phyloP scores from a whole-genome alignment of 345 rosid genomes.

The Eutrema heterophyllum region DNA sequence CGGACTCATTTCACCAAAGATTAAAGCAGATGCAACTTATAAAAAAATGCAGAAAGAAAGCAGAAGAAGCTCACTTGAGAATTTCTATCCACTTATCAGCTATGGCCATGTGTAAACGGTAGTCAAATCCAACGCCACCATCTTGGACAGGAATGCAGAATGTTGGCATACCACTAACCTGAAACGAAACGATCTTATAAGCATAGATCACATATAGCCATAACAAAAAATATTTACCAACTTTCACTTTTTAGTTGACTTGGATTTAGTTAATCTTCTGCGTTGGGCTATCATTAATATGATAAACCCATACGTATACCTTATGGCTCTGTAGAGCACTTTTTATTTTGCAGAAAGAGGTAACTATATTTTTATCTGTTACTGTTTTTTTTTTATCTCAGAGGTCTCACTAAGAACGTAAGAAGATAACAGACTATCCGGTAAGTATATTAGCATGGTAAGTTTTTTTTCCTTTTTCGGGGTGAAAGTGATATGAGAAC shows the following conservation, averaged over 20 bases:
- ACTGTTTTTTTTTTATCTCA: too few relatives aligned
- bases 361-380: too few relatives aligned
- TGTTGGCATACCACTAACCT: conserved; percentile 99
- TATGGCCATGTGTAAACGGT: conserved; percentile 94
- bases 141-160: conserved; percentile 82
- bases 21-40: background rate
- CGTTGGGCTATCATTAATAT: too few relatives aligned
- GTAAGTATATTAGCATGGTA: background rate
- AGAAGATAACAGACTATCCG: background rate
- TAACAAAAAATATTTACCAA: background rate
- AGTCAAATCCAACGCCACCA: conserved; percentile 98
- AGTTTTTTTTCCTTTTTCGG: background rate
- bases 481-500: background rate
- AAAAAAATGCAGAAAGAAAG: background rate
- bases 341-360: background rate
- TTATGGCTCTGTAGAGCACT: background rate
- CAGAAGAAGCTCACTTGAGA: conserved; percentile 53
- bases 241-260: too few relatives aligned
- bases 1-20: background rate
- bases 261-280: too few relatives aligned
- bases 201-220: background rate
- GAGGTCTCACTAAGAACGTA: background rate
- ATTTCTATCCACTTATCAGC: conserved; percentile 98
- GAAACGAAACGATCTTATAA: conserved; percentile 17
- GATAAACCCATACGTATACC: background rate